Percentiles rank a stretch among this genome's conserved stretches.
phyloP scores from a whole-genome alignment of 148 eudicot genomes.

The Agrostemma githago region DNA sequence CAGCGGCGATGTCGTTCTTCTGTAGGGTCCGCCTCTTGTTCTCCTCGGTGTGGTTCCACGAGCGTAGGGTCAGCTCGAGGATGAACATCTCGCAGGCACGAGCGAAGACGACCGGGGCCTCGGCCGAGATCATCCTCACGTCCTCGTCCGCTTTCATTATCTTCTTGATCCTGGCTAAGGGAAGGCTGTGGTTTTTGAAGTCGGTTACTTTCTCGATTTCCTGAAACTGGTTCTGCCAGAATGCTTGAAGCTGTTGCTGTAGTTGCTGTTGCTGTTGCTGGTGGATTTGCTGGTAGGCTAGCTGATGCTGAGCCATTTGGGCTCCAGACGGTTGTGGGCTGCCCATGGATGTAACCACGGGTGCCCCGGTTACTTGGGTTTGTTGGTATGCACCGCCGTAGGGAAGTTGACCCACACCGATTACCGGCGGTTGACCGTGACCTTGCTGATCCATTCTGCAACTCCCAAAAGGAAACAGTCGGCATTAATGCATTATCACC shows the following conservation, averaged over 20 bases:
- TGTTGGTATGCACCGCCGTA: conserved; percentile 22
- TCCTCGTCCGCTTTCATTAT: conserved; percentile 87
- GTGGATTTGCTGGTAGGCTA: conserved; percentile 68
- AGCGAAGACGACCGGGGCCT: conserved; percentile 76
- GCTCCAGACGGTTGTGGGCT: conserved; percentile 35
- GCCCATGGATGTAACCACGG: conserved; percentile 27
- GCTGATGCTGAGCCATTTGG: conserved; percentile 55
- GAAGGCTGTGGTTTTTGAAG: conserved; percentile 80
- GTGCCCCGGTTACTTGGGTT: background rate
- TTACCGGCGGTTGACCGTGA: conserved; percentile 45
- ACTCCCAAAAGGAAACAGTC: background rate
- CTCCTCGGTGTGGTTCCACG: conserved; percentile 83
- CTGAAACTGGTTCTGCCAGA: conserved; percentile 61
- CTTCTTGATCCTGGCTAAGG: conserved; percentile 71
- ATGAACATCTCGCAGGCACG: conserved; percentile 84
- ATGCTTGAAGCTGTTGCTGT: conserved; percentile 59
- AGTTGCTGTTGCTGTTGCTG: conserved; percentile 74
- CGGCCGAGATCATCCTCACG: conserved; percentile 80
- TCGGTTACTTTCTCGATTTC: conserved; percentile 65
- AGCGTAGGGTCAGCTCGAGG: conserved; percentile 62
- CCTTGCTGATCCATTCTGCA: conserved; percentile 73
- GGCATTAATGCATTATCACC: background rate
- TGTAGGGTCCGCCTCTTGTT: conserved; percentile 70
- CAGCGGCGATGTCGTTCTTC: conserved; percentile 72
- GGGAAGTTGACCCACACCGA: conserved; percentile 42